Base-by-base conservation (phyloP, 208 protist genomes). In the Wallacemonas sp. region DNA sequence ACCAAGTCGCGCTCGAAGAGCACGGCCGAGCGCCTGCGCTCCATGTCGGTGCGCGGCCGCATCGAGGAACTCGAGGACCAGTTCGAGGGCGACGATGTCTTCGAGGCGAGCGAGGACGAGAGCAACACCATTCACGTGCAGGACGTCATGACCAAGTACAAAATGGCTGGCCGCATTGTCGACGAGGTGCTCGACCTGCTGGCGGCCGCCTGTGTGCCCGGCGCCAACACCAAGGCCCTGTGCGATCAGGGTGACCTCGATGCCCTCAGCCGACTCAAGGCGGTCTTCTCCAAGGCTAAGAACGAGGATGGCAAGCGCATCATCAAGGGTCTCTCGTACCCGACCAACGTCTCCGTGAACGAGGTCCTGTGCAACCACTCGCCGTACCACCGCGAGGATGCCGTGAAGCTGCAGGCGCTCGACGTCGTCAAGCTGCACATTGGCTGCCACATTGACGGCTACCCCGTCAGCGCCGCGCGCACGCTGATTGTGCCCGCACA, bases 381-480 rank as follows among this genome's bases (percentile, higher is more conserved):
- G 18, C 98, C 98, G 1, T 85, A 98, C 46, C 70, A 73, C 22
- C 72, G 63, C 28, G 74, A 81, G 54, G 86, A 98, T n/a, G 83
- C 64, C n/a, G 74, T 80, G 23, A 61, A 81, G 14, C 74, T 97
- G 41, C 57, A 82, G 57, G 84, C 73, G 10, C 93, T 93, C 33
- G 98, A 99, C 69, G 83, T 99, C 22, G 97, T 98, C 50, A 99
- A 99, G 86, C 92, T 98, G 72, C 98, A 99, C 73, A 73, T 99
- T 2, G 98, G 97, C 57, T 94, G 87, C 70, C 98, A 99, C 76
- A 84, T 99, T 38, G 98, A 99, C 72, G 98, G 98, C 68, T 99
- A 98, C 82, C 92, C 98, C 11, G 93, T 97, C 12, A 80, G 85
- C 25, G 96, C 91, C 16, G 98, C 97, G 1, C 96, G 97, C 81